A percentile compares a stretch with the other conserved stretches of the same genome.
These are phyloP conservation scores for Monilinia laxa DNA, from an alignment of 2,329 filamentous ascomycete genomes.

Conservation along the genomic window DNA sequence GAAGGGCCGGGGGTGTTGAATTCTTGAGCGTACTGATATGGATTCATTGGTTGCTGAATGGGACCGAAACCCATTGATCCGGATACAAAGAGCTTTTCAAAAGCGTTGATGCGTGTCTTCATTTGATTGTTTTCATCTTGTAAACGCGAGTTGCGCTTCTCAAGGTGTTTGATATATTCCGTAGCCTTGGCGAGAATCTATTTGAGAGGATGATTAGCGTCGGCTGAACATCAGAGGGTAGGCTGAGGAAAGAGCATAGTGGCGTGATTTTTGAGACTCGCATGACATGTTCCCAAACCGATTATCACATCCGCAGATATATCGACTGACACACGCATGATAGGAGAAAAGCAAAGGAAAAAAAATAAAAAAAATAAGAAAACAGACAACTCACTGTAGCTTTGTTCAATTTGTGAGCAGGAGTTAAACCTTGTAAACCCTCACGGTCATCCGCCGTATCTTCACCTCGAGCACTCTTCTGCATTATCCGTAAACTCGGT, in stretches of 20 bases:
- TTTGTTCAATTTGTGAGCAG: conserved; percentile 94
- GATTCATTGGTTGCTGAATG: conserved; percentile 49
- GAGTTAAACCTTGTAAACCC: conserved; percentile 76
- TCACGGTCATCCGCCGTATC: conserved; percentile 73
- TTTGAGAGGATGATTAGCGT: conserved; percentile 22
- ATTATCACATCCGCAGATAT: conserved; percentile 7
- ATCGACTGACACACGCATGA: conserved; percentile 8
- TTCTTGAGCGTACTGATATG: conserved; percentile 38
- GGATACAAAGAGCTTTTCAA: conserved; percentile 76
- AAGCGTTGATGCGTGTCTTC: conserved; percentile 73
- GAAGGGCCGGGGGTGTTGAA: conserved; percentile 37
- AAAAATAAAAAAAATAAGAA: no score
- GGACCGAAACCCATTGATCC: conserved; percentile 63
- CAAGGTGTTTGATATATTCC: conserved; percentile 90
- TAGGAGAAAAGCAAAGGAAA: neutral
- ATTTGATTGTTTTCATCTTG: conserved; percentile 78
- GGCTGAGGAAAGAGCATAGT: neutral
- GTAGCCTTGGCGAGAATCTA: conserved; percentile 83
- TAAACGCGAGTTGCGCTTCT: conserved; percentile 82
- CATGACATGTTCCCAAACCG: conserved; percentile 16
- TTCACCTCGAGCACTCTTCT: conserved; percentile 66
- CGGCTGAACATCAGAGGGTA: neutral
- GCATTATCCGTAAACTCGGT: conserved; percentile 82
- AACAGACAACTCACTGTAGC: conserved; percentile 63
- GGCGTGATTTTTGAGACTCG: conserved; percentile 23